Evolutionary conservation across 106 monocot genomes (phyloP).

Genomic region (Phalaenopsis equestris): DNA sequence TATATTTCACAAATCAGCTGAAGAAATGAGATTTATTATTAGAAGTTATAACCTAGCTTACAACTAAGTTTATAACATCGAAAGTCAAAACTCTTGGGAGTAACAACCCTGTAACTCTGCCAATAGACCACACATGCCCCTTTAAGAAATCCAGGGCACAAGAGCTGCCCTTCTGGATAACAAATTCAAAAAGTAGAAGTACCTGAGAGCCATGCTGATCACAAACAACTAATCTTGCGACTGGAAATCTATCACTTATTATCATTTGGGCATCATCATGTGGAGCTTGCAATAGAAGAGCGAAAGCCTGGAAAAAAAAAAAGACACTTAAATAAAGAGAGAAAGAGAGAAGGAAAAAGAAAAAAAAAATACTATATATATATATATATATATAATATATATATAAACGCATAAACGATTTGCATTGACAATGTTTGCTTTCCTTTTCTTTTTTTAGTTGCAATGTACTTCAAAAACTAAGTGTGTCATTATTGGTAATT

Average conservation of each 20-base stretch:
- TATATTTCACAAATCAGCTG: not conserved
- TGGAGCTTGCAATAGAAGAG: conserved; percentile 84
- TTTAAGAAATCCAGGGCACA: not conserved
- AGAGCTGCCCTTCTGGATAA: not conserved
- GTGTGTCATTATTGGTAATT: no score
- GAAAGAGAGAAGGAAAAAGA: not conserved
- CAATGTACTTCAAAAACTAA: no score
- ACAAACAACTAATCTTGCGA: conserved; percentile 93
- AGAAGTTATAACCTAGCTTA: not conserved
- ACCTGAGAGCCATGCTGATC: conserved; percentile 99
- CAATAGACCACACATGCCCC: not conserved
- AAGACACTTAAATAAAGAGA: not conserved
- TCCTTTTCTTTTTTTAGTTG: no score
- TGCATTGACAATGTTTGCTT: no score
- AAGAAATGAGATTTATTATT: not conserved
- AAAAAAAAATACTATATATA: not conserved
- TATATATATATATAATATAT: no score
- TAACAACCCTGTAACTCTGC: not conserved
- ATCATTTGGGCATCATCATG: conserved; percentile 83
- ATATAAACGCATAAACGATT: no score
- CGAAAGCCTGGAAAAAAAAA: conserved; percentile 58
- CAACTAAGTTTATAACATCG: not conserved
- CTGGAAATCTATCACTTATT: conserved; percentile 78
- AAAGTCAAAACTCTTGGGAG: not conserved
- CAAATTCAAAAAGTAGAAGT: not conserved